Evolutionary conservation across 805 yeast species (phyloP).

Genomic region (Hanseniaspora valbyensis): DNA sequence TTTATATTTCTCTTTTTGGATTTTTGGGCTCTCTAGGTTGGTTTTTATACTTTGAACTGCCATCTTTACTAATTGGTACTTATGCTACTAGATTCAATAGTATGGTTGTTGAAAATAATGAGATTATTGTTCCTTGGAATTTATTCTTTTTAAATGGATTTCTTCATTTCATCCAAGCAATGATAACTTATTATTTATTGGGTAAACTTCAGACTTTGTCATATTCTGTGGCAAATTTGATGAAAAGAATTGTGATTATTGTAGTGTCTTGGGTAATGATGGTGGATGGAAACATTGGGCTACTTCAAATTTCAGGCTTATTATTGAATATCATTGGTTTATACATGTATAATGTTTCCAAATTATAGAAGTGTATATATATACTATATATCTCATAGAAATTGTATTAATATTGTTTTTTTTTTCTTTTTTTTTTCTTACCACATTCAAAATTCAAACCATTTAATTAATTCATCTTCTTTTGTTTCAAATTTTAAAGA

Average conservation of each 20-base stretch:
- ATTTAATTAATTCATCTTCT: not conserved
- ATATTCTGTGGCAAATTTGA: conserved; percentile 75
- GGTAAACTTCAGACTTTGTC: conserved; percentile 76
- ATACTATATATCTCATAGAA: conserved; percentile 6
- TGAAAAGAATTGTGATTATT: conserved; percentile 79
- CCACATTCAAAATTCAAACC: conserved; percentile 31
- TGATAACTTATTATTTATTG: conserved; percentile 68
- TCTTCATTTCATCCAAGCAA: conserved; percentile 68
- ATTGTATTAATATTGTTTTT: conserved; percentile 1
- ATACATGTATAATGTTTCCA: conserved; percentile 48
- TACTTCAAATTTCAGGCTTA: conserved; percentile 41
- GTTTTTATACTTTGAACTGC: conserved; percentile 55
- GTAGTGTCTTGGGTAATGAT: conserved; percentile 56
- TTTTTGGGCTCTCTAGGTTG: conserved; percentile 60
- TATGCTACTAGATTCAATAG: conserved; percentile 19
- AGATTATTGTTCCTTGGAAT: conserved; percentile 34
- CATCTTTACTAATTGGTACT: conserved; percentile 23
- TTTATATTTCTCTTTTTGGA: conserved; percentile 70
- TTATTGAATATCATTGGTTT: conserved; percentile 44
- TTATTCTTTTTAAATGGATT: conserved; percentile 55
- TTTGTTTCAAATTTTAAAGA: not conserved
- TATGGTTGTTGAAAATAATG: conserved; percentile 22
- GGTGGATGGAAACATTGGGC: conserved; percentile 31
- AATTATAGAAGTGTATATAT: conserved; percentile 14
- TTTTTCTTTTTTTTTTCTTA: conserved; percentile 30